Evolutionary conservation across 495 filamentous ascomycete genomes (phyloP), one percentile per base, ranked within the genome.

Genomic region (Aspergillus hancockii): DNA sequence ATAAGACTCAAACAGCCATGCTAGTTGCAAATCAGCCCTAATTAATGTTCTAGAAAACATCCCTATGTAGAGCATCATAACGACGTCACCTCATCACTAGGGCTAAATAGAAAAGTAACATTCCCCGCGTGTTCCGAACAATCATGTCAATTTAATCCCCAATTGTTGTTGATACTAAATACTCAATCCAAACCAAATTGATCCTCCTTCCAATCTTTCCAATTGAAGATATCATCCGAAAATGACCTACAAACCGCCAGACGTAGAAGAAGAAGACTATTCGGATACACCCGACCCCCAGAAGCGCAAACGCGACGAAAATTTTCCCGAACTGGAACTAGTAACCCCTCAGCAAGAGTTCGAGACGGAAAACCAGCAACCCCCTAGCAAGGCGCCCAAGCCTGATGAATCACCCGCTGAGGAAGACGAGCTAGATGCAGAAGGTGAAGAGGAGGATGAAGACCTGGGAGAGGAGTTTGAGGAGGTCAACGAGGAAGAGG

Each of bases 171-270:
- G 25, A 28, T 3, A n/a, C n/a, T n/a, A 28, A 28, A 28, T 28
- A 28, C 25, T 28, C 25, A 7, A 28, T 28, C 7, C 3, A 28
- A 28, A 28, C 25, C 25, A 28, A 28, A 28, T 28, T 28, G 7
- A 28, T 7, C 7, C 7, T 3, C 7, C 25, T 28, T 3, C 3
- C 25, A 3, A 28, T 28, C 3, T 28, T 28, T 36, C 32, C 1
- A 36, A 36, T 36, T 8, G 32, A 10, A 36, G 32, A 3, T 10
- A 10, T 14, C 40, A n/a, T 19, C 40, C n/a, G 1, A 31, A 59
- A 25, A 63, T 68, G 66, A 65, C 59, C 34, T 65, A 68, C 58
- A 59, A 63, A 49, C 38, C 58, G 5, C 66, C 66, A 5, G 30
- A 59, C 16, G 63, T 68, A 9, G 66, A 68, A 56, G 62, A 68